Base-by-base conservation (phyloP, 2,329 filamentous ascomycete genomes). In the Sporothrix protearum region DNA sequence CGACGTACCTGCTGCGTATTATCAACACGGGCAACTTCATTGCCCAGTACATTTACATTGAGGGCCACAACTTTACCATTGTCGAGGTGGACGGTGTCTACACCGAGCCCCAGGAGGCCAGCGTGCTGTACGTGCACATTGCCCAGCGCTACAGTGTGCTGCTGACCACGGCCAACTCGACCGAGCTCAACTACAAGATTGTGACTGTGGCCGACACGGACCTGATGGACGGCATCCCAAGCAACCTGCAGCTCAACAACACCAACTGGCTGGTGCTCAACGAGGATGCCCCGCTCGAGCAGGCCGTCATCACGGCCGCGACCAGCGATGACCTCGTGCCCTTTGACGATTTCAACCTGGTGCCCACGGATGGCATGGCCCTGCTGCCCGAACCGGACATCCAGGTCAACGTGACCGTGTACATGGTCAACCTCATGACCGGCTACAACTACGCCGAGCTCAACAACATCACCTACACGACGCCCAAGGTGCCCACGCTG, bases 11-110 rank as follows among this genome's bases (percentile, higher is more conserved):
- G 9, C 85, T 95, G 76, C 89, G 89, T 57, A 83, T 94, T 72
- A 83, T 93, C 75, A 93, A 93, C 76, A 87, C 93, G 25, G 91
- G 89, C 16, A 91, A 91, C 19, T 94, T 93, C 80, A 87, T 88
- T 1, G 86, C 84, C 2, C 87, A 90, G 76, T 89, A 90, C 74
- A 77, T 91, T 63, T 91, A 88, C 88, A 87, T 91, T 70, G 88
- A 91, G 77, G 87, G 85, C 22, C 88, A 90, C 75, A 89, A 86
- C 42, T 88, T 93, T 81, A 86, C 83, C 36, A 88, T 93, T 70
- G 85, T 93, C 45, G 91, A 93, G 78, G 87, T 93, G 0, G 91
- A 93, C 77, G 91, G 91, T 7, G 84, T 92, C 12, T 93, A 91
- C 75, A 88, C 86, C 0, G 84, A 92, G 72, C 83, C 84, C 0